Percentiles rank a stretch among this genome's conserved stretches.
Conservation (phyloP, 2,329 filamentous ascomycete genomes). For the Sphaerulina populicola region DNA sequence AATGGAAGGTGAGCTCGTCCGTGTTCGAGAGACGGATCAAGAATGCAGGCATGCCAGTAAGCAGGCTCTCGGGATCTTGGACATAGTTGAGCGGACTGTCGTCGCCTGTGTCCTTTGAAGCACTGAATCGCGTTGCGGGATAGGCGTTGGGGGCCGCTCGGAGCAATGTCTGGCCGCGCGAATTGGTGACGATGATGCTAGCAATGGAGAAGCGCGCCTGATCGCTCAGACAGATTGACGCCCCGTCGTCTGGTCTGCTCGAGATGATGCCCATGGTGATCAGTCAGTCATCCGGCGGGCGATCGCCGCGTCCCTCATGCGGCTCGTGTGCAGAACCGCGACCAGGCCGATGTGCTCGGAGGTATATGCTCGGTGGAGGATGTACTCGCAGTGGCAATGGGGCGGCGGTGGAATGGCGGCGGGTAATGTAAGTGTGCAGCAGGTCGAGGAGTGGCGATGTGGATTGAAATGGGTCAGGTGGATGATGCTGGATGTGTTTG, state of each 20-base stretch:
- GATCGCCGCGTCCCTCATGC: not conserved
- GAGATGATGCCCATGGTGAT: slow-evolving; percentile 78
- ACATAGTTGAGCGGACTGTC: slow-evolving; percentile 76
- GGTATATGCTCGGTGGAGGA: too few species aligned
- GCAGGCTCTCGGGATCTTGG: slow-evolving; percentile 68
- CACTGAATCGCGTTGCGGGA: slow-evolving; percentile 69
- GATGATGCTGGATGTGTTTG: too few species aligned
- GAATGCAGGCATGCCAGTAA: slow-evolving; percentile 54
- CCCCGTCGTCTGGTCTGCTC: slow-evolving; percentile 78
- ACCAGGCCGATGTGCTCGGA: too few species aligned
- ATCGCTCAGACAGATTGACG: slow-evolving; percentile 75
- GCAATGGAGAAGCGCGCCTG: slow-evolving; percentile 85
- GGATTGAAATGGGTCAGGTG: too few species aligned
- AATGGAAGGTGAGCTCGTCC: slow-evolving; percentile 86
- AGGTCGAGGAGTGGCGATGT: too few species aligned
- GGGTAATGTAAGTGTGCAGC: too few species aligned
- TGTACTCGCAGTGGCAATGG: too few species aligned
- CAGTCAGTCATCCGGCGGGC: slow-evolving; percentile 9
- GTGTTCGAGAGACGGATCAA: slow-evolving; percentile 81
- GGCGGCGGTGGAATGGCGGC: too few species aligned
- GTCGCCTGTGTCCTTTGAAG: slow-evolving; percentile 64
- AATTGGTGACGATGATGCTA: slow-evolving; percentile 71
- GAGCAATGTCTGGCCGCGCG: slow-evolving; percentile 66
- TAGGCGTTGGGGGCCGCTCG: slow-evolving; percentile 77
- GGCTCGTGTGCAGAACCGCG: too few species aligned